Conservation (phyloP, 1,139 yeast genomes). For the Geotrichum macrosporum region DNA sequence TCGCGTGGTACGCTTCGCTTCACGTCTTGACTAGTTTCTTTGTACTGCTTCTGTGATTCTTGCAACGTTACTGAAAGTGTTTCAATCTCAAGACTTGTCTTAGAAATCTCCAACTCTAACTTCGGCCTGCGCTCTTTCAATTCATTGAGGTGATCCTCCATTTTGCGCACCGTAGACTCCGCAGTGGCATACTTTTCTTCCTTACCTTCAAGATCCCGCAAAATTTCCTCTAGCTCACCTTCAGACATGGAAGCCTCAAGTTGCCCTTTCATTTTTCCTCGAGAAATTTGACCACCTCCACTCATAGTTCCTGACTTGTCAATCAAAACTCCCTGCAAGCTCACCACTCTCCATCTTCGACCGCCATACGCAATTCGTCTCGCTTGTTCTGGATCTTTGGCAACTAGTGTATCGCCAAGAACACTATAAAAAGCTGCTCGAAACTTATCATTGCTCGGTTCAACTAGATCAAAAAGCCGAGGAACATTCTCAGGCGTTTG, state of each 20-base stretch:
- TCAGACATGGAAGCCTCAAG: conserved; percentile 44
- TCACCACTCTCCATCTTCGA: conserved; percentile 80
- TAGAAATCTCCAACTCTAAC: conserved; percentile 59
- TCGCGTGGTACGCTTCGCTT: conserved; percentile 26
- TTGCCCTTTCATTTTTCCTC: conserved; percentile 59
- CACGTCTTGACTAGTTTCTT: conserved; percentile 28
- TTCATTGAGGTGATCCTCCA: conserved; percentile 55
- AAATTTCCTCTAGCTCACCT: conserved; percentile 56
- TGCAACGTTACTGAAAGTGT: conserved; percentile 49
- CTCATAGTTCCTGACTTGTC: conserved; percentile 97
- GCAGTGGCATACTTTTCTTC: conserved; percentile 56
- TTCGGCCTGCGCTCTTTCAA: conserved; percentile 66
- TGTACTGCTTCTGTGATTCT: conserved; percentile 40
- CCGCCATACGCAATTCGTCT: conserved; percentile 83
- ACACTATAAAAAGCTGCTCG: conserved; percentile 88
- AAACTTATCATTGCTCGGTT: conserved; percentile 62
- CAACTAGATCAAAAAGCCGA: conserved; percentile 77
- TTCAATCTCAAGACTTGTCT: conserved; percentile 60
- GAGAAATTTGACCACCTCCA: conserved; percentile 81
- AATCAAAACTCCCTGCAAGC: conserved; percentile 86
- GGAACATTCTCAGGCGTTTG: conserved; percentile 74
- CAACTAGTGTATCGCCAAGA: conserved; percentile 81
- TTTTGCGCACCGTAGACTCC: conserved; percentile 51
- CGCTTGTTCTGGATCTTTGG: conserved; percentile 73
- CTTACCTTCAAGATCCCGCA: conserved; percentile 48